These are phyloP conservation scores for Barnettozyma sp. DNA, from an alignment of 805 yeast genomes.

Conservation along the genomic window DNA sequence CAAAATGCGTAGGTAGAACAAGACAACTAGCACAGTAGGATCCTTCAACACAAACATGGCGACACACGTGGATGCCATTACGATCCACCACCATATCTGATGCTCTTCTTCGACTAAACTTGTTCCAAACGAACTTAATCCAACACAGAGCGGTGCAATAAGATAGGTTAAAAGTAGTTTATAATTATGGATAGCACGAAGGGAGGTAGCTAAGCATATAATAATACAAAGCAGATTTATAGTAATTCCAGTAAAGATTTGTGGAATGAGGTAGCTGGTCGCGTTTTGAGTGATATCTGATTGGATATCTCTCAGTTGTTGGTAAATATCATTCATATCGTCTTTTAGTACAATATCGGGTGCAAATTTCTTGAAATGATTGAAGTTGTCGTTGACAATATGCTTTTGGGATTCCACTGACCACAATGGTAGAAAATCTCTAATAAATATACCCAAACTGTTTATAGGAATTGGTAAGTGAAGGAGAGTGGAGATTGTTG, in stretches of 20 bases:
- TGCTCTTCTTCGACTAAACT: constrained; percentile 94
- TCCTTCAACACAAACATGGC: constrained; percentile 1
- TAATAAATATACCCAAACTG: constrained; percentile 69
- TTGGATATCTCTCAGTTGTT: constrained; percentile 34
- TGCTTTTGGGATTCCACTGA: constrained; percentile 27
- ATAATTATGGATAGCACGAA: background rate
- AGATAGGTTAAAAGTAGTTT: background rate
- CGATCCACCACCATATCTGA: constrained; percentile 88
- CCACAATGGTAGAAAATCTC: constrained; percentile 51
- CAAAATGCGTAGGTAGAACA: constrained; percentile 40
- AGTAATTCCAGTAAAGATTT: constrained; percentile 32
- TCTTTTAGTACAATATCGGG: constrained; percentile 14
- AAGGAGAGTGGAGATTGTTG: constrained; percentile 68
- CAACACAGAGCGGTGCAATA: constrained; percentile 30
- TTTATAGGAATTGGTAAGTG: constrained; percentile 89
- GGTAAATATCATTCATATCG: constrained; percentile 14
- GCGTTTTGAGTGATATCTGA: constrained; percentile 48
- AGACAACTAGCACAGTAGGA: constrained; percentile 1
- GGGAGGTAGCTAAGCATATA: constrained; percentile 6
- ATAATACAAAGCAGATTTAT: constrained; percentile 18
- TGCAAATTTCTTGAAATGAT: constrained; percentile 46
- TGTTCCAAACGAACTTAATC: constrained; percentile 68
- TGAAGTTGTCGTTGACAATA: constrained; percentile 47
- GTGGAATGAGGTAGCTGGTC: constrained; percentile 59
- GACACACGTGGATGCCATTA: constrained; percentile 6